Evolutionary conservation across 768 basidiomycete genomes (phyloP).

Genomic region (Boletus rufocinnamomeus): DNA sequence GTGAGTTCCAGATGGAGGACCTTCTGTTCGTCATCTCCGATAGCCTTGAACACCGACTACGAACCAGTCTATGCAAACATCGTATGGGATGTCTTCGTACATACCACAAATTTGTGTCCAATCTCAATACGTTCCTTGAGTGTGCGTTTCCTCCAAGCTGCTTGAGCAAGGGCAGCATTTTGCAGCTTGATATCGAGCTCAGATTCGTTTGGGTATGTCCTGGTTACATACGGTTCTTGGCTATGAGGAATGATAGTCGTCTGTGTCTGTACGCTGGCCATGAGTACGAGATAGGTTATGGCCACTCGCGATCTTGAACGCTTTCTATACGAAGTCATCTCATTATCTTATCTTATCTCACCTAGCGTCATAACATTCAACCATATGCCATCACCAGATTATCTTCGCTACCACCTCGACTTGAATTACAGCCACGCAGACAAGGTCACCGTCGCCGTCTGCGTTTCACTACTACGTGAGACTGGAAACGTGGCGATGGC

Average conservation of each 20-base stretch:
- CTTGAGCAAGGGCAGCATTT: slow-evolving; percentile 66
- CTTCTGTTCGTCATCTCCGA: slow-evolving; percentile 51
- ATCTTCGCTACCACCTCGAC: too few relatives aligned
- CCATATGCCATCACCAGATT: too few relatives aligned
- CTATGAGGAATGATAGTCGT: slow-evolving; percentile 85
- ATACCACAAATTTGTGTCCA: slow-evolving; percentile 69
- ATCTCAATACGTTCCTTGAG: slow-evolving; percentile 68
- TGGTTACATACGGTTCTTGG: slow-evolving; percentile 57
- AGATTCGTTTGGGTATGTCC: slow-evolving; percentile 58
- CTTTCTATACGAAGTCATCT: background rate
- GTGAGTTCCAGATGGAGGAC: slow-evolving; percentile 66
- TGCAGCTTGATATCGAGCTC: slow-evolving; percentile 65
- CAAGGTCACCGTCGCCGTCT: too few relatives aligned
- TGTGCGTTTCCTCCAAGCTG: slow-evolving; percentile 62
- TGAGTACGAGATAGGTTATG: background rate
- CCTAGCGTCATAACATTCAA: too few relatives aligned
- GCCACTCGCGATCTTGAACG: background rate
- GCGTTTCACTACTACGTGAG: too few relatives aligned
- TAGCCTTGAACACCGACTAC: slow-evolving; percentile 51
- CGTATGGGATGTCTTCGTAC: slow-evolving; percentile 27
- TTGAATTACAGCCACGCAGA: too few relatives aligned
- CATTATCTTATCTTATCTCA: slow-evolving; percentile 16
- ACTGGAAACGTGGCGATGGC: too few relatives aligned
- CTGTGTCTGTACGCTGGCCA: slow-evolving; percentile 45
- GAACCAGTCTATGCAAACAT: background rate